phyloP scores from a whole-genome alignment of 1,284 basidiomycete genomes.

The Cryptococcus sp. region DNA sequence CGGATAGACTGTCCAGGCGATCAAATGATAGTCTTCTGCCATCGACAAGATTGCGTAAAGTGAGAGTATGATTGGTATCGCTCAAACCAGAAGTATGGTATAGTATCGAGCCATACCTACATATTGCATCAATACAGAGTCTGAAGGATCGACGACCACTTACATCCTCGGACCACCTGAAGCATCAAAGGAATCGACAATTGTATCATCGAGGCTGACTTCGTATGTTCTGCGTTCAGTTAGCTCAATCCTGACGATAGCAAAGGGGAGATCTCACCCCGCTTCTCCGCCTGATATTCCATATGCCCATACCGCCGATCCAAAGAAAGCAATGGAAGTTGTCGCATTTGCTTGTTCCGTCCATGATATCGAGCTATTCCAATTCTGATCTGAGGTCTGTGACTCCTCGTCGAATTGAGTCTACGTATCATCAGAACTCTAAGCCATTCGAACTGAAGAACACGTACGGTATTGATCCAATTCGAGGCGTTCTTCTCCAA shows the following conservation, averaged over 20 bases:
- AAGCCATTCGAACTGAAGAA: not conserved
- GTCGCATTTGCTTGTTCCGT: constrained; percentile 19
- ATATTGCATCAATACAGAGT: not conserved
- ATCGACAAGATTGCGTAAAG: constrained; percentile 18
- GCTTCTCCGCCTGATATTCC: constrained; percentile 25
- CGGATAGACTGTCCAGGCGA: constrained; percentile 16
- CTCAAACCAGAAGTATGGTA: constrained; percentile 23
- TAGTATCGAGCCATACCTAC: constrained; percentile 28
- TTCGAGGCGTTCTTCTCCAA: constrained; percentile 26
- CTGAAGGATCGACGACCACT: constrained; percentile 2
- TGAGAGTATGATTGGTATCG: constrained; percentile 19
- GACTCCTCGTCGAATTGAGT: constrained; percentile 20
- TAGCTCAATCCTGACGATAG: not conserved
- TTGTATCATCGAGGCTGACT: constrained; percentile 25
- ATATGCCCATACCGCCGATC: constrained; percentile 28
- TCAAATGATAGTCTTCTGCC: constrained; percentile 29
- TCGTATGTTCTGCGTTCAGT: constrained; percentile 16
- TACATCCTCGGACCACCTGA: constrained; percentile 17
- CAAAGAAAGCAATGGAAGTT: constrained; percentile 24
- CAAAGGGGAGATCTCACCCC: constrained; percentile 10
- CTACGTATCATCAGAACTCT: constrained; percentile 4
- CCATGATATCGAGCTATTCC: constrained; percentile 29
- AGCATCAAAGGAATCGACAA: constrained; percentile 23
- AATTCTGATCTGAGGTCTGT: constrained; percentile 10
- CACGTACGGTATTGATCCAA: constrained; percentile 28